A percentile compares a stretch with the other conserved stretches of the same genome.
phyloP scores from a whole-genome alignment of 306 rosid genomes.

The Gillenia trifoliata region DNA sequence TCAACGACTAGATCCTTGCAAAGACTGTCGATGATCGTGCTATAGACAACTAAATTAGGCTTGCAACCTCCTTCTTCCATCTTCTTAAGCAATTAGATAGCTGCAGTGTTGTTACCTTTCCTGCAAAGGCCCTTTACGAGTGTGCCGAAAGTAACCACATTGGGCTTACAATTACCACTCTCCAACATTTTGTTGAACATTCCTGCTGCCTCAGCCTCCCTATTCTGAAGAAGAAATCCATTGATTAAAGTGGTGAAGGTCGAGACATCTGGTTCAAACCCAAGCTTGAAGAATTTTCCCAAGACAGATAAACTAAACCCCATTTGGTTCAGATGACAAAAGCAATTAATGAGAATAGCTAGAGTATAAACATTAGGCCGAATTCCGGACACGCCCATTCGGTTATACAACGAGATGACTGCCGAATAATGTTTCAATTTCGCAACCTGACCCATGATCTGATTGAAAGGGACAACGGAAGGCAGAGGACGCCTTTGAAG shows the following conservation, averaged over 20 bases:
- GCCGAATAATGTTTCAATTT: conserved; percentile 17
- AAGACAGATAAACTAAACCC: background rate
- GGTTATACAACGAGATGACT: conserved; percentile 14
- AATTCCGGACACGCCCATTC: conserved; percentile 1
- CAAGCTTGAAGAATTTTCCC: conserved; percentile 26
- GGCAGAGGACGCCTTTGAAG: conserved; percentile 25
- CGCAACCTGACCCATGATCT: conserved; percentile 13
- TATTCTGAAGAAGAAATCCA: background rate
- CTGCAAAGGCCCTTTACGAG: no score
- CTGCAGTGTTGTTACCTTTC: no score
- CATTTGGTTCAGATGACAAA: conserved; percentile 11
- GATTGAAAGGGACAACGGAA: conserved; percentile 16
- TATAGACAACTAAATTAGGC: no score
- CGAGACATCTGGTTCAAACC: background rate
- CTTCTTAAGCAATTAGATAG: no score
- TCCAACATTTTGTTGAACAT: no score
- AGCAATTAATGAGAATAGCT: conserved; percentile 36
- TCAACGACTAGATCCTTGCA: no score
- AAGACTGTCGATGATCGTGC: no score
- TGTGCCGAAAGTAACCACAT: no score
- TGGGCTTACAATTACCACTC: no score
- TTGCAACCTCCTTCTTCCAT: no score
- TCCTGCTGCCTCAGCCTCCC: conserved; percentile 4
- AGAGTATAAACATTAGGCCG: conserved; percentile 18
- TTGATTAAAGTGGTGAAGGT: conserved; percentile 9